Evolutionary conservation across 169 alveolate species (phyloP).

Genomic region (Babesia ovata): DNA sequence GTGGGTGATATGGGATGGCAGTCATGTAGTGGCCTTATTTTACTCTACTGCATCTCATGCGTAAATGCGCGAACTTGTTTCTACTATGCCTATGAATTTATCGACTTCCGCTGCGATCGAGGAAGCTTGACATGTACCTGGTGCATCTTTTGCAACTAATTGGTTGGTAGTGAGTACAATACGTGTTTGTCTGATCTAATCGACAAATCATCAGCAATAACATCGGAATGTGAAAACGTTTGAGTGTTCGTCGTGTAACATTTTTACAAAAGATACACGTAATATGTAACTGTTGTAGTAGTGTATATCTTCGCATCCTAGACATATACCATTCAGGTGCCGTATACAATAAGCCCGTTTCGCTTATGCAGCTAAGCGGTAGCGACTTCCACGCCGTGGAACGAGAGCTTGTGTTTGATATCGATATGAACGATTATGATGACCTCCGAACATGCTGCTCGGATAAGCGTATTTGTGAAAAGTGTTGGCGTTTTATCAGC

Average conservation of each 20-base stretch:
- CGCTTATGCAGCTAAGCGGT: constrained; percentile 78
- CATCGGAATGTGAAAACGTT: not conserved
- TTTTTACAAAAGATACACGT: not conserved
- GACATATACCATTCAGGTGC: constrained; percentile 90
- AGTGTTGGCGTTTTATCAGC: constrained; percentile 92
- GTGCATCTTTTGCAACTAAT: too few species aligned
- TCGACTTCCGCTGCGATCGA: too few species aligned
- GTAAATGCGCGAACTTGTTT: too few species aligned
- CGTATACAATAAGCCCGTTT: constrained; percentile 85
- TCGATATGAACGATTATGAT: constrained; percentile 99
- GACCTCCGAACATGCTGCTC: constrained; percentile 97
- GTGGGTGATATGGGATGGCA: too few species aligned
- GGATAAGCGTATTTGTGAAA: constrained; percentile 92
- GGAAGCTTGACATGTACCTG: too few species aligned
- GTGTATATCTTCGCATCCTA: not conserved
- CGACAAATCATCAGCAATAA: too few species aligned
- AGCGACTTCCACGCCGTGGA: constrained; percentile 72
- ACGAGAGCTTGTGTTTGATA: constrained; percentile 95
- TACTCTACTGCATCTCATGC: too few species aligned
- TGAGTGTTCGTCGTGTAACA: not conserved
- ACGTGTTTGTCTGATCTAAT: too few species aligned
- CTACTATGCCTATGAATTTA: too few species aligned
- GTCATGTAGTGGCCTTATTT: too few species aligned
- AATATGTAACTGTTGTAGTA: not conserved
- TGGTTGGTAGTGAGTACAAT: too few species aligned